Percentiles rank a stretch among this genome's conserved stretches.
Conservation (phyloP, 2,329 filamentous ascomycete species). For the Pseudomassariella vexata region DNA sequence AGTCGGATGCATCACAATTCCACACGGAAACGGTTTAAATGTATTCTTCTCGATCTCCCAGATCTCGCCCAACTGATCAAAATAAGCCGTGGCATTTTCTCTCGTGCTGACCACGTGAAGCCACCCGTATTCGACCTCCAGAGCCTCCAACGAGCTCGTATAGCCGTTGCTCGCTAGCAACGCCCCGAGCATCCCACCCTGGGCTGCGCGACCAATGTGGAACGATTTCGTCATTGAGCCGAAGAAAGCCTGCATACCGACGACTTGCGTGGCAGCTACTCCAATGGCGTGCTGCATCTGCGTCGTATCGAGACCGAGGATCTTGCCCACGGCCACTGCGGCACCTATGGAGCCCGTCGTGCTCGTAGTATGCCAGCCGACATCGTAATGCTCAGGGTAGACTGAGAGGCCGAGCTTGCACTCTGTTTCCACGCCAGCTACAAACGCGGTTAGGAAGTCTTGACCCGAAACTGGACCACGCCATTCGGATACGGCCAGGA, state of each 20-base stretch:
- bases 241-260: slow-evolving; percentile 48
- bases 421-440: slow-evolving; percentile 45
- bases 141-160: slow-evolving; percentile 36
- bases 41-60: slow-evolving; percentile 50
- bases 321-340: slow-evolving; percentile 43
- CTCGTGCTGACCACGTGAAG: slow-evolving; percentile 41
- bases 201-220: slow-evolving; percentile 46
- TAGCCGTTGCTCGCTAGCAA: slow-evolving; percentile 38
- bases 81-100: slow-evolving; percentile 28
- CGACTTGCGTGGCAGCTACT: slow-evolving; percentile 45
- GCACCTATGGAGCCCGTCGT: slow-evolving; percentile 47
- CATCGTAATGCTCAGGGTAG: slow-evolving; percentile 48
- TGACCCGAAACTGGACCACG: slow-evolving; percentile 31
- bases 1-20: slow-evolving; percentile 49
- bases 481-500: slow-evolving; percentile 41
- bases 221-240: slow-evolving; percentile 51
- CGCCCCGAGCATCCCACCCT: slow-evolving; percentile 39
- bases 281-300: slow-evolving; percentile 45
- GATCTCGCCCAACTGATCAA: slow-evolving; percentile 26
- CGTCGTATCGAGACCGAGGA: slow-evolving; percentile 31
- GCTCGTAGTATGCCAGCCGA: slow-evolving; percentile 51
- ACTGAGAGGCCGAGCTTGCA: slow-evolving; percentile 47
- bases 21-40: slow-evolving; percentile 53
- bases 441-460: slow-evolving; percentile 44
- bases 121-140: slow-evolving; percentile 50